phyloP scores from a whole-genome alignment of 768 basidiomycete genomes.

The Rhodosporidiobolus sp. region DNA sequence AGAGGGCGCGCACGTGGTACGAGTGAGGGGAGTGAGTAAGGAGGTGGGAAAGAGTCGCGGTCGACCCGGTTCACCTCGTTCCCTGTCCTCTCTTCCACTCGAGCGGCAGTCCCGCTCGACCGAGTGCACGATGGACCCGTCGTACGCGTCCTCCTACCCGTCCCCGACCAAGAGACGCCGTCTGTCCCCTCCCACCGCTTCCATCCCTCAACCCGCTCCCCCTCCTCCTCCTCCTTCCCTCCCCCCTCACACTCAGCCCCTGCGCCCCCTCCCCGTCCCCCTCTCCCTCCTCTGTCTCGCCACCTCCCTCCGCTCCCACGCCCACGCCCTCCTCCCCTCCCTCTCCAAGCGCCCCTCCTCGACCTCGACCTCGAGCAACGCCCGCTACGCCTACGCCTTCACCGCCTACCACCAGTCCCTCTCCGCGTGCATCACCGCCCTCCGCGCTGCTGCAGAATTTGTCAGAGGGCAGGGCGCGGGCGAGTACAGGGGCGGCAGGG shows the following conservation, averaged over 20 bases:
- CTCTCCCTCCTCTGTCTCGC: slow-evolving; percentile 23
- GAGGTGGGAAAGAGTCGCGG: too few species aligned
- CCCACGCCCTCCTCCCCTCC: slow-evolving; percentile 13
- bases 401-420: background rate
- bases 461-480: background rate
- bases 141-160: background rate
- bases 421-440: background rate
- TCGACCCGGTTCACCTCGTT: too few species aligned
- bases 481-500: slow-evolving; percentile 13
- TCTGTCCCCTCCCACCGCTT: background rate
- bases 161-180: slow-evolving; percentile 1
- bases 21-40: too few species aligned
- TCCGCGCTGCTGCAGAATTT: background rate
- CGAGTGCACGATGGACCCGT: too few species aligned
- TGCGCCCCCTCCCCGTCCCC: slow-evolving; percentile 1
- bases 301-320: background rate
- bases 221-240: background rate
- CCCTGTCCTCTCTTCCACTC: too few species aligned
- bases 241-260: too few species aligned
- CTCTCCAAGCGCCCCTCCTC: slow-evolving; percentile 16
- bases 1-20: too few species aligned
- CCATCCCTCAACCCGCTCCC: background rate
- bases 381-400: slow-evolving; percentile 10
- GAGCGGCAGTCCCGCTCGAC: too few species aligned
- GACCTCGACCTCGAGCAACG: background rate